A percentile compares a stretch with the other conserved stretches of the same genome.
Conservation (phyloP, 75 land plant species). For the Selaginella moellendorffii region DNA sequence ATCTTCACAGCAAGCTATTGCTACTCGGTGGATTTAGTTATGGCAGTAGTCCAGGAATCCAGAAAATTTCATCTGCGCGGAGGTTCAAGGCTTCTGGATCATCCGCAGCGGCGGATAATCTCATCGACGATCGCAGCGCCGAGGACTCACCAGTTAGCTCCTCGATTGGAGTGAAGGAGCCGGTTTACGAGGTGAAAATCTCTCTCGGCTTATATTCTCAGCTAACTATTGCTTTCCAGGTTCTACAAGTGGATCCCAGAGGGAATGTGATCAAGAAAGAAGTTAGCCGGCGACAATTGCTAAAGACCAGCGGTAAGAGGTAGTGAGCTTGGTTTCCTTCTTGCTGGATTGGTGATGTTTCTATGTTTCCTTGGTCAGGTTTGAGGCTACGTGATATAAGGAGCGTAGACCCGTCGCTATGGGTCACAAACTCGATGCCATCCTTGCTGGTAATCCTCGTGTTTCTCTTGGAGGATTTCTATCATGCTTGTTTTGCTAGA, state of each 20-base stretch:
- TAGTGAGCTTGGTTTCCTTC: neutral
- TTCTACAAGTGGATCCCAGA: slow-evolving; percentile 57
- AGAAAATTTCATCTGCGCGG: too few species aligned
- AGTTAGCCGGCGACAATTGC: slow-evolving; percentile 57
- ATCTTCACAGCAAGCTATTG: too few species aligned
- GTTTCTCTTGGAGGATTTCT: too few species aligned
- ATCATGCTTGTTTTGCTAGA: neutral
- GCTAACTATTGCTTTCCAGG: slow-evolving; percentile 25
- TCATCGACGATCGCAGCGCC: too few species aligned
- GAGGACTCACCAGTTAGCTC: too few species aligned
- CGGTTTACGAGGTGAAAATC: slow-evolving; percentile 15
- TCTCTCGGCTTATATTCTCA: too few species aligned
- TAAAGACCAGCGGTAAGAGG: slow-evolving; percentile 73
- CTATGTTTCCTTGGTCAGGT: slow-evolving; percentile 35
- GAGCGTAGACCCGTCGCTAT: slow-evolving; percentile 90
- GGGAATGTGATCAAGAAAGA: slow-evolving; percentile 51
- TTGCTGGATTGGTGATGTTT: neutral
- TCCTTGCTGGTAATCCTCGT: slow-evolving; percentile 51
- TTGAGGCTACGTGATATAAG: slow-evolving; percentile 86
- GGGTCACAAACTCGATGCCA: slow-evolving; percentile 80
- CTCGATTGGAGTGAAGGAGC: slow-evolving; percentile 18
- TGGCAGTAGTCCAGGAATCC: too few species aligned
- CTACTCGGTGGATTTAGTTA: too few species aligned
- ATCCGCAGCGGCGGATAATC: too few species aligned
- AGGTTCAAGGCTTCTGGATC: too few species aligned